Percentiles rank a stretch among this genome's conserved stretches.
Evolutionary conservation across 106 monocot species (phyloP).

Genomic region (Posidonia australis): DNA sequence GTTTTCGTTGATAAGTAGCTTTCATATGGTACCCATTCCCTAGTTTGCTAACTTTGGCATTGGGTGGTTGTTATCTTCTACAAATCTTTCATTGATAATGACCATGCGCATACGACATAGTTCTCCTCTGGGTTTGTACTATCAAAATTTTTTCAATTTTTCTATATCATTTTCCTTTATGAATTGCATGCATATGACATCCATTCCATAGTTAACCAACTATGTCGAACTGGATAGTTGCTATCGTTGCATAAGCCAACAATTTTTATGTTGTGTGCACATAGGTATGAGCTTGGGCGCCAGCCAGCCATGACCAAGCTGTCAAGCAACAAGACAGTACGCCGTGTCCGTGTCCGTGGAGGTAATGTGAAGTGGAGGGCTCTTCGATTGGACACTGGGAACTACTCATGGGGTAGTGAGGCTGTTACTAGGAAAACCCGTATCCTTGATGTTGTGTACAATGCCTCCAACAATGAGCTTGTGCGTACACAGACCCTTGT

Average conservation of each 20-base stretch:
- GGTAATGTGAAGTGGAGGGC: constrained; percentile 28
- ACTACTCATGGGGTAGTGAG: constrained; percentile 28
- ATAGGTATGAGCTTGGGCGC: constrained; percentile 49
- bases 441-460: constrained; percentile 27
- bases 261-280: background rate
- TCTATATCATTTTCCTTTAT: too few relatives aligned
- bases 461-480: constrained; percentile 34
- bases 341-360: constrained; percentile 23
- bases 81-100: too few relatives aligned
- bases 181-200: too few relatives aligned
- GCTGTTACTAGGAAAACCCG: constrained; percentile 26
- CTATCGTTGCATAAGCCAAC: too few relatives aligned
- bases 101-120: too few relatives aligned
- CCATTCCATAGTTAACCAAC: too few relatives aligned
- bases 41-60: too few relatives aligned
- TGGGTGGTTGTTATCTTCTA: too few relatives aligned
- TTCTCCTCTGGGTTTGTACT: too few relatives aligned
- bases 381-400: constrained; percentile 21
- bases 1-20: background rate
- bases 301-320: constrained; percentile 25
- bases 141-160: too few relatives aligned
- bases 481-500: constrained; percentile 24
- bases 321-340: constrained; percentile 27
- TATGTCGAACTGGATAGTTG: too few relatives aligned
- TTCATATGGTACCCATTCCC: too few relatives aligned